Evolutionary conservation across 805 yeast genomes (phyloP).

Genomic region (Candida tammaniensis): DNA sequence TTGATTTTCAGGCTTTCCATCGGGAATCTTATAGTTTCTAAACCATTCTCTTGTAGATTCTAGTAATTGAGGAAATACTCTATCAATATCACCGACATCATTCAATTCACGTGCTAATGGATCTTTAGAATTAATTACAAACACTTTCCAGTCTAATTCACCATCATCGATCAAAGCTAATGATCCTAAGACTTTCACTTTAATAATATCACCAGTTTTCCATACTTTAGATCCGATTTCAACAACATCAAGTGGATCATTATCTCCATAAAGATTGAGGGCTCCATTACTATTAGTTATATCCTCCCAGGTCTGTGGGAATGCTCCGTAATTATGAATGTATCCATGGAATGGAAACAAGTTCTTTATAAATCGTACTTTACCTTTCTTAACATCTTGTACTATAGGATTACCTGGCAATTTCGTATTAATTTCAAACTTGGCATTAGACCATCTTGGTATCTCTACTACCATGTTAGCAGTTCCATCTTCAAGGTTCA

Average conservation of each 20-base stretch:
- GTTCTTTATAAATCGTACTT: constrained; percentile 73
- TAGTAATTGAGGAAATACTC: constrained; percentile 86
- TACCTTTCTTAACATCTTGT: constrained; percentile 76
- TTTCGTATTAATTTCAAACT: constrained; percentile 69
- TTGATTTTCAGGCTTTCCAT: constrained; percentile 94
- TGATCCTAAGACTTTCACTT: constrained; percentile 90
- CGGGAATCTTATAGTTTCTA: constrained; percentile 96
- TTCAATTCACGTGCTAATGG: constrained; percentile 84
- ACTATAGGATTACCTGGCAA: constrained; percentile 68
- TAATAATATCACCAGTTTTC: constrained; percentile 70
- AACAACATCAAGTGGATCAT: constrained; percentile 61
- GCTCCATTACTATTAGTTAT: constrained; percentile 55
- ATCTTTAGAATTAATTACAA: constrained; percentile 79
- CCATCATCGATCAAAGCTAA: constrained; percentile 94
- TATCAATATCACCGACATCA: constrained; percentile 89
- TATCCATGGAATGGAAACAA: constrained; percentile 82
- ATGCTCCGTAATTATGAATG: constrained; percentile 84
- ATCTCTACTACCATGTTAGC: constrained; percentile 49
- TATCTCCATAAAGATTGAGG: constrained; percentile 42
- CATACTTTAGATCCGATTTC: constrained; percentile 78
- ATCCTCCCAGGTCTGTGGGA: constrained; percentile 97
- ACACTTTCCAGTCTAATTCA: constrained; percentile 88
- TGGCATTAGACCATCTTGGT: constrained; percentile 76
- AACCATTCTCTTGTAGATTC: constrained; percentile 98
- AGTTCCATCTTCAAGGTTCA: constrained; percentile 35